These are phyloP conservation scores for Tolypocladium endophyticum DNA, from an alignment of 2,329 filamentous ascomycete species.

Conservation along the genomic window DNA sequence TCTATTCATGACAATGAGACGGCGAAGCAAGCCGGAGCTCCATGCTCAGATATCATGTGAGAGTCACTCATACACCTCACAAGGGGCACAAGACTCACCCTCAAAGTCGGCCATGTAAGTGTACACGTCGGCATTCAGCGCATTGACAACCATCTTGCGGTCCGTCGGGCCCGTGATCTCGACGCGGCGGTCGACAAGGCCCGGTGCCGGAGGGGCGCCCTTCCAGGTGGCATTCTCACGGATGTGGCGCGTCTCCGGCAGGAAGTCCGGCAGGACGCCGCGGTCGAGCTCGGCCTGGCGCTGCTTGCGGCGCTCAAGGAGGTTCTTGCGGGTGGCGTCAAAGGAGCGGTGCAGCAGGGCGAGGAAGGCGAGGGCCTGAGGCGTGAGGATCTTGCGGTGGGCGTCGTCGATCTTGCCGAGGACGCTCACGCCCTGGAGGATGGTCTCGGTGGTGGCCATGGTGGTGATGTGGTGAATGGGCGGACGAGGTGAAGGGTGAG, in stretches of 20 bases:
- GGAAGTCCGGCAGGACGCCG: constrained; percentile 81
- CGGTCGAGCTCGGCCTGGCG: constrained; percentile 91
- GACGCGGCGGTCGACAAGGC: constrained; percentile 83
- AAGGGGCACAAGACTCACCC: constrained; percentile 42
- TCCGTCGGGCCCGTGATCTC: constrained; percentile 98
- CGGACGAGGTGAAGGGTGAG: constrained; percentile 5
- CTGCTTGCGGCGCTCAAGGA: constrained; percentile 75
- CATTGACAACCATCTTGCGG: constrained; percentile 98
- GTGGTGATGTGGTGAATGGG: constrained; percentile 3
- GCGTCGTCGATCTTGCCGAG: constrained; percentile 67
- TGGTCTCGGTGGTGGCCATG: constrained; percentile 63
- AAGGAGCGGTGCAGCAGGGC: constrained; percentile 92
- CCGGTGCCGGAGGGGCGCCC: constrained; percentile 82
- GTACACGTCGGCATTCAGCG: constrained; percentile 90
- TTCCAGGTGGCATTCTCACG: constrained; percentile 91
- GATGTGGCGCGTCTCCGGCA: constrained; percentile 91
- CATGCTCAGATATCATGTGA: constrained; percentile 1
- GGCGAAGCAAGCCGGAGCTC: background rate
- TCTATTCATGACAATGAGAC: background rate
- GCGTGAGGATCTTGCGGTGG: constrained; percentile 84
- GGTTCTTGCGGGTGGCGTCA: constrained; percentile 75
- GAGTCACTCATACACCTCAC: background rate
- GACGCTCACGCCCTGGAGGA: constrained; percentile 82
- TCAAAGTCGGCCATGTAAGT: constrained; percentile 99
- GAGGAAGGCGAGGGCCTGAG: constrained; percentile 82